These are phyloP conservation scores for Yamadazyma kitorensis DNA, from an alignment of 805 yeast species.

Conservation along the genomic window DNA sequence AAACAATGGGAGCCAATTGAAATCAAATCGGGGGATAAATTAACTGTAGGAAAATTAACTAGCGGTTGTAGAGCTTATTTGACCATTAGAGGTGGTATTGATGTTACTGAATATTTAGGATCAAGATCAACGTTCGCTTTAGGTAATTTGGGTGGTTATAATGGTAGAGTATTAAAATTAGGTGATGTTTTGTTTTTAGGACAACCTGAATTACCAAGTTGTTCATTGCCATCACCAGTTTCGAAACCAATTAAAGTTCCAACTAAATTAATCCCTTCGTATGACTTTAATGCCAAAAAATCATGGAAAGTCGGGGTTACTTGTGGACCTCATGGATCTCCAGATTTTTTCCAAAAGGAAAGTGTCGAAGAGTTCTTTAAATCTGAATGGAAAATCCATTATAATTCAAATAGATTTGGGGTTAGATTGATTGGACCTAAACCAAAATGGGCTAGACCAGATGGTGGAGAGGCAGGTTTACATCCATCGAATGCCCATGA, in stretches of 20 bases:
- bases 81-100: constrained; percentile 90
- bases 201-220: constrained; percentile 65
- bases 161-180: constrained; percentile 85
- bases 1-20: constrained; percentile 71
- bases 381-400: constrained; percentile 89
- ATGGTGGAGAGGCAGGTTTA: constrained; percentile 97
- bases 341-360: constrained; percentile 84
- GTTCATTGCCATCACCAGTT: constrained; percentile 71
- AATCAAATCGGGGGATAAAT: constrained; percentile 70
- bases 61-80: constrained; percentile 88
- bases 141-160: constrained; percentile 91
- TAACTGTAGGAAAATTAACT: constrained; percentile 76
- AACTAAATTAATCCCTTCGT: constrained; percentile 51
- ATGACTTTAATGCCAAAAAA: constrained; percentile 34
- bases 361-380: constrained; percentile 72
- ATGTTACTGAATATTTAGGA: constrained; percentile 90
- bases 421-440: constrained; percentile 93
- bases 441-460: constrained; percentile 93
- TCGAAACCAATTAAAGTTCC: constrained; percentile 63
- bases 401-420: constrained; percentile 96
- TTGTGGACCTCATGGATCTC: constrained; percentile 97
- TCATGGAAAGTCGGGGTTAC: constrained; percentile 90
- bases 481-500: constrained; percentile 99
- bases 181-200: constrained; percentile 92
- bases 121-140: constrained; percentile 96